These are phyloP conservation scores for Myxozyma udenii DNA, from an alignment of 805 yeast species.

Conservation along the genomic window DNA sequence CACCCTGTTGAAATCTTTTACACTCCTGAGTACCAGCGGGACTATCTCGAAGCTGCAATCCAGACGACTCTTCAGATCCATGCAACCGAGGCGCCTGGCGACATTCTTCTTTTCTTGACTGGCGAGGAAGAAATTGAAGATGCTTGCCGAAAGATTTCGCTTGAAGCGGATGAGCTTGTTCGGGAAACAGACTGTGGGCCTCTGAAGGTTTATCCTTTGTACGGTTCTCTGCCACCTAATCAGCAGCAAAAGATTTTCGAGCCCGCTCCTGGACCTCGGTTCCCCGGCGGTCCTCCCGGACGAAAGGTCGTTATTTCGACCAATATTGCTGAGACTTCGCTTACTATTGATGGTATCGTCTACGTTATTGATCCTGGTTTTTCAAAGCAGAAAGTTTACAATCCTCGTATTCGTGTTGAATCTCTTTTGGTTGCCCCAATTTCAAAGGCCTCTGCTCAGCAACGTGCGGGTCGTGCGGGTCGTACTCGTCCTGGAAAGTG, in stretches of 20 bases:
- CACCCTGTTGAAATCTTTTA: slow-evolving; percentile 95
- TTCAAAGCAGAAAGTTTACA: slow-evolving; percentile 92
- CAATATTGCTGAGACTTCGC: slow-evolving; percentile 95
- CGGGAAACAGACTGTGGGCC: slow-evolving; percentile 93
- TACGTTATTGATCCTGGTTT: slow-evolving; percentile 98
- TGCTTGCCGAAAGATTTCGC: slow-evolving; percentile 80
- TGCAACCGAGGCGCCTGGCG: slow-evolving; percentile 94
- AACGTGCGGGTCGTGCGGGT: slow-evolving; percentile 99
- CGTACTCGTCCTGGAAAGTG: slow-evolving; percentile 98
- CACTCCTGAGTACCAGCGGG: slow-evolving; percentile 95
- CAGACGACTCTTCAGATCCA: slow-evolving; percentile 94
- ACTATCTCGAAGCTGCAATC: slow-evolving; percentile 90
- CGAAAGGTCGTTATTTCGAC: slow-evolving; percentile 90
- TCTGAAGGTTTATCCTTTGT: slow-evolving; percentile 81
- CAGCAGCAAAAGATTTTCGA: slow-evolving; percentile 93
- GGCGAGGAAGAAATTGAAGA: slow-evolving; percentile 99
- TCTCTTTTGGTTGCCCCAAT: slow-evolving; percentile 92
- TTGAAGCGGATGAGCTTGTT: slow-evolving; percentile 84
- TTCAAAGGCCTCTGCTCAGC: slow-evolving; percentile 96
- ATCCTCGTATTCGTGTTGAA: slow-evolving; percentile 93
- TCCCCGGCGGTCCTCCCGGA: slow-evolving; percentile 83
- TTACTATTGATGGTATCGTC: slow-evolving; percentile 95
- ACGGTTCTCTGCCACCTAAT: slow-evolving; percentile 94
- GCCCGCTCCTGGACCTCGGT: slow-evolving; percentile 74
- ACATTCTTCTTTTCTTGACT: slow-evolving; percentile 77